Evolutionary conservation across 2,329 filamentous ascomycete genomes (phyloP).

Genomic region (Diplodia sapinea): DNA sequence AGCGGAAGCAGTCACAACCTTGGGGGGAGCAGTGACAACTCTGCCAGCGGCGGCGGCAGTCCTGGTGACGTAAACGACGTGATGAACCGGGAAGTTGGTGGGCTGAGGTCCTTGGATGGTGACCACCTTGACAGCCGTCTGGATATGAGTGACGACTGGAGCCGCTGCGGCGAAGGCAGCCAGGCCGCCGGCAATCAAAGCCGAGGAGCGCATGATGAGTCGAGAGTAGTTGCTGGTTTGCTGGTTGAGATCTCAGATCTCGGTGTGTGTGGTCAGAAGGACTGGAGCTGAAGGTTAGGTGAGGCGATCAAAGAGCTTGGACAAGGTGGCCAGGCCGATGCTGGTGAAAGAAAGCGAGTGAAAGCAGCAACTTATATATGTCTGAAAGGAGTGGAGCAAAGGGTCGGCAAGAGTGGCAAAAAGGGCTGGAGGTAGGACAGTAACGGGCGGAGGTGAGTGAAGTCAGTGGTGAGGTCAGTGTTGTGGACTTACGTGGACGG

Average conservation of each 20-base stretch:
- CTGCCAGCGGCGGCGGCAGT: neutral
- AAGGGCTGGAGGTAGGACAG: slow-evolving; percentile 8
- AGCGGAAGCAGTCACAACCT: neutral
- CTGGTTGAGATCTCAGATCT: slow-evolving; percentile 1
- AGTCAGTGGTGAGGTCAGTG: neutral
- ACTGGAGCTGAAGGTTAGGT: slow-evolving; percentile 9
- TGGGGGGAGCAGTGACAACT: neutral
- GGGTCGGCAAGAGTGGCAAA: neutral
- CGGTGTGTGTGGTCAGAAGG: neutral
- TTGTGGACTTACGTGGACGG: slow-evolving; percentile 24
- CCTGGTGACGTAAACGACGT: neutral
- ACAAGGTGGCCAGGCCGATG: neutral
- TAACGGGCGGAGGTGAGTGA: neutral
- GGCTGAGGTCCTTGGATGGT: neutral
- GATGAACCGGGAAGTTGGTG: neutral
- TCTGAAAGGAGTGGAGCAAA: neutral
- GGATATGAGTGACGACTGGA: slow-evolving; percentile 9
- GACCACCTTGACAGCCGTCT: neutral
- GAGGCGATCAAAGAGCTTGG: slow-evolving; percentile 6
- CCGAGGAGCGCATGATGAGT: slow-evolving; percentile 20
- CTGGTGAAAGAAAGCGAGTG: neutral
- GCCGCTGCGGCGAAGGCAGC: slow-evolving; percentile 9
- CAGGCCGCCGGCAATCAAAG: slow-evolving; percentile 3
- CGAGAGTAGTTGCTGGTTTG: neutral
- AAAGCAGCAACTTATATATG: slow-evolving; percentile 1